These are phyloP conservation scores for Nakazawaea anatomiae DNA, from an alignment of 805 yeast species.

Conservation along the genomic window DNA sequence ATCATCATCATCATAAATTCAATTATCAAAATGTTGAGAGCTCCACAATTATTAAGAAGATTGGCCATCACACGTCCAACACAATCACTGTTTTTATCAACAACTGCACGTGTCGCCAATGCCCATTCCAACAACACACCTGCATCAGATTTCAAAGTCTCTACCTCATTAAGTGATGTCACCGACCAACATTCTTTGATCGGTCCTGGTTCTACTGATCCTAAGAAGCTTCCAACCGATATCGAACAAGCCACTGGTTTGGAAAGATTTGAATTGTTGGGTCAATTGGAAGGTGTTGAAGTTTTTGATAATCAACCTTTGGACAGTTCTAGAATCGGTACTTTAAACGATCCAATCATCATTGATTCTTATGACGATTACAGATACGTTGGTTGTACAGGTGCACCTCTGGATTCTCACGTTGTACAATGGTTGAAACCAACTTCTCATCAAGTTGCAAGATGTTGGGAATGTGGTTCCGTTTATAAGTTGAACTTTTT, in stretches of 20 bases:
- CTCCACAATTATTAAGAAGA: too few relatives aligned
- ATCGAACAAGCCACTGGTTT: constrained; percentile 97
- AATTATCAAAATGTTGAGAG: too few relatives aligned
- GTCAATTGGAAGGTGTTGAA: constrained; percentile 93
- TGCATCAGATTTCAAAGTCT: constrained; percentile 47
- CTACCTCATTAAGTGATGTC: constrained; percentile 68
- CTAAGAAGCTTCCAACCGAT: constrained; percentile 85
- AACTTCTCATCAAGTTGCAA: constrained; percentile 71
- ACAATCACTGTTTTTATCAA: too few relatives aligned
- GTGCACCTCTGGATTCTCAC: constrained; percentile 91
- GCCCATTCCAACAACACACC: constrained; percentile 10
- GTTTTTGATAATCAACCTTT: constrained; percentile 86
- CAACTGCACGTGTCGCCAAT: background rate
- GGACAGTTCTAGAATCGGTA: constrained; percentile 84
- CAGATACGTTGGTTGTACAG: constrained; percentile 97
- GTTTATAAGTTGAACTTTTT: constrained; percentile 84
- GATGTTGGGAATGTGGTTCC: constrained; percentile 99
- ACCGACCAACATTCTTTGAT: constrained; percentile 70
- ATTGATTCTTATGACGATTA: constrained; percentile 87
- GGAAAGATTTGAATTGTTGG: constrained; percentile 92
- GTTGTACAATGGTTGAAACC: constrained; percentile 90
- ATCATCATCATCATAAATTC: too few relatives aligned
- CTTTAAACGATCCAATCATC: constrained; percentile 81
- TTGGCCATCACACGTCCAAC: too few relatives aligned
- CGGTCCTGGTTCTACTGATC: constrained; percentile 82